phyloP scores from a whole-genome alignment of 352 stramenopile species.

The Phytophthora pluvialis region DNA sequence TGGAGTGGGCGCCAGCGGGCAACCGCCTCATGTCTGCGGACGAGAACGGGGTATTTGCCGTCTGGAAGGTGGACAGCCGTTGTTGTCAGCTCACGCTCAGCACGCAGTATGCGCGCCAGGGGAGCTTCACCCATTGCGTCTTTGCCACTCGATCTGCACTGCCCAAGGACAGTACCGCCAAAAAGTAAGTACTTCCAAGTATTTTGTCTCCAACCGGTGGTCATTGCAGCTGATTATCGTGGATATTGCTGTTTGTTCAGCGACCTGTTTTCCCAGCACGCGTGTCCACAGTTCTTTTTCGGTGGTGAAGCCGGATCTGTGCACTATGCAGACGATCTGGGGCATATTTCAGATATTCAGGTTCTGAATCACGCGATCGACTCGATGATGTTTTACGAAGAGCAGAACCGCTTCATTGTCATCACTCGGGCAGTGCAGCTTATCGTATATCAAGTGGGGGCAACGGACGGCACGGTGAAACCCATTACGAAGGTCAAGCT shows the following conservation, averaged over 20 bases:
- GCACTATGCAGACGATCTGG: conserved; percentile 93
- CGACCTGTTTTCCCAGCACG: conserved; percentile 55
- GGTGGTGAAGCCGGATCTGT: conserved; percentile 91
- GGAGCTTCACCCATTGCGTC: conserved; percentile 87
- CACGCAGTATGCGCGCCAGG: conserved; percentile 88
- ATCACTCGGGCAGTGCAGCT: conserved; percentile 92
- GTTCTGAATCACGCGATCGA: conserved; percentile 88
- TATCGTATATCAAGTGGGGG: conserved; percentile 89
- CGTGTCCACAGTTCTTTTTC: conserved; percentile 93
- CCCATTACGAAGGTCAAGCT: conserved; percentile 90
- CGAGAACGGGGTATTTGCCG: conserved; percentile 78
- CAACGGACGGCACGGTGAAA: conserved; percentile 83
- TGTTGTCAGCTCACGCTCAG: conserved; percentile 79
- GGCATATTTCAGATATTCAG: conserved; percentile 92
- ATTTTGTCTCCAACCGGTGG: background rate
- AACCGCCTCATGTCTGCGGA: conserved; percentile 92
- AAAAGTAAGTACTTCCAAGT: conserved; percentile 41
- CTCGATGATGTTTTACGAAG: conserved; percentile 90
- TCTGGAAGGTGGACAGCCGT: conserved; percentile 89
- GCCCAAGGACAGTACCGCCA: conserved; percentile 48
- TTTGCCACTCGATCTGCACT: conserved; percentile 69
- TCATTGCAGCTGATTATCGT: background rate
- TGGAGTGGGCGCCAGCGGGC: conserved; percentile 88
- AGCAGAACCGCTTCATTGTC: conserved; percentile 83
- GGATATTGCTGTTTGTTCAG: conserved; percentile 25